Conservation (phyloP, 2,329 filamentous ascomycete species). For the Aspergillus aculeatinus region DNA sequence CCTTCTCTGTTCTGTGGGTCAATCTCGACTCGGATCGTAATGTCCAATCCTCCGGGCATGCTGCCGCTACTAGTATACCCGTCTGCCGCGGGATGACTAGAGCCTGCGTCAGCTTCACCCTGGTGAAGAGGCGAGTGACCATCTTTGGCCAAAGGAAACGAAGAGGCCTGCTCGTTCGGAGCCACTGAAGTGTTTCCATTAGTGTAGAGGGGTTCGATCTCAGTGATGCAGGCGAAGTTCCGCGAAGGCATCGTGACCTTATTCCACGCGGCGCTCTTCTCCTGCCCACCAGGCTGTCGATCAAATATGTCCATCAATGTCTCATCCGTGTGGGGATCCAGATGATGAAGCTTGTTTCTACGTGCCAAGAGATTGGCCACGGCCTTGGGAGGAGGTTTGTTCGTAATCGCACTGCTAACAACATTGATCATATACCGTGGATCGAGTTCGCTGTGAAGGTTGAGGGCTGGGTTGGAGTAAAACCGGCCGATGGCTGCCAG, state of each 20-base stretch:
- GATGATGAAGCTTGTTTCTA: constrained; percentile 65
- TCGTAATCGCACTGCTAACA: constrained; percentile 65
- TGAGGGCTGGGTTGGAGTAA: constrained; percentile 60
- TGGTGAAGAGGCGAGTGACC: constrained; percentile 69
- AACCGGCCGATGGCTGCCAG: constrained; percentile 64
- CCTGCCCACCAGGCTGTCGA: constrained; percentile 56
- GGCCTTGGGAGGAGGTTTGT: constrained; percentile 64
- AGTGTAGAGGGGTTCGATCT: constrained; percentile 38
- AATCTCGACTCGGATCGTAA: constrained; percentile 49
- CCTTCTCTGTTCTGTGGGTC: constrained; percentile 43
- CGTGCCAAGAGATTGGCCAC: constrained; percentile 64
- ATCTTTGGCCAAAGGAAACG: constrained; percentile 51
- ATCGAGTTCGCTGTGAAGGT: constrained; percentile 58
- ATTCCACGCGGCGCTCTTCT: constrained; percentile 71
- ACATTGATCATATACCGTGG: constrained; percentile 65
- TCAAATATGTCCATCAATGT: constrained; percentile 64
- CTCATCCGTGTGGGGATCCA: constrained; percentile 63
- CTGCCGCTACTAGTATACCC: constrained; percentile 39
- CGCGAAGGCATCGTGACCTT: constrained; percentile 77
- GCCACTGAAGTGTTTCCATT: constrained; percentile 22
- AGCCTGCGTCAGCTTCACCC: constrained; percentile 78
- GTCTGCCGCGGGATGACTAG: constrained; percentile 69
- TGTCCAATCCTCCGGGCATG: constrained; percentile 45
- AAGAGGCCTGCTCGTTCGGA: constrained; percentile 27
- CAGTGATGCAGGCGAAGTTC: constrained; percentile 64